Conservation (phyloP, 177 flowering plant species). For the Tripterygium wilfordii region DNA sequence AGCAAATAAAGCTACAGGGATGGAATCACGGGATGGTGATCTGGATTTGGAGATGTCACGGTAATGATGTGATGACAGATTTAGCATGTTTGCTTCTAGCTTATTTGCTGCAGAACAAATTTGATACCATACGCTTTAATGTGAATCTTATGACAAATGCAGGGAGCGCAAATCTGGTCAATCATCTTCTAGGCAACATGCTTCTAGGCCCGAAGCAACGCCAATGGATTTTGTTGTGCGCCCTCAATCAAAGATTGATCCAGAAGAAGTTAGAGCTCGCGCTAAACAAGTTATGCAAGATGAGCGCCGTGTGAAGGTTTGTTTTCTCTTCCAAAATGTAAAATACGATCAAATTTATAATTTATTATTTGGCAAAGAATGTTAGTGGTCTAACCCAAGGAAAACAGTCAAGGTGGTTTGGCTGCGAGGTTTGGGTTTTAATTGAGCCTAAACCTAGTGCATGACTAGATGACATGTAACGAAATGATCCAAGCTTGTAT, state of each 20-base stretch:
- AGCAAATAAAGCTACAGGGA: constrained; percentile 39
- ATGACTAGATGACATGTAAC: too few relatives aligned
- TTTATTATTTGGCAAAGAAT: too few relatives aligned
- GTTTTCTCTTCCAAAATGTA: constrained; percentile 4
- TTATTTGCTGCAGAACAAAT: too few relatives aligned
- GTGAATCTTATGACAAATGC: constrained; percentile 8
- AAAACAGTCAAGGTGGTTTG: too few relatives aligned
- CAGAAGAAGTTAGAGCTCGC: constrained; percentile 81
- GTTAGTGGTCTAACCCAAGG: too few relatives aligned
- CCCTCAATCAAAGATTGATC: constrained; percentile 96
- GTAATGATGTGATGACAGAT: constrained; percentile 35
- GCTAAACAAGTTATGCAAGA: constrained; percentile 74
- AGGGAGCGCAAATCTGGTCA: constrained; percentile 74
- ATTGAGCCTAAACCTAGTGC: too few relatives aligned
- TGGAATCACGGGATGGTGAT: constrained; percentile 83
- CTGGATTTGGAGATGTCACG: constrained; percentile 69
- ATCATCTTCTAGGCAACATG: constrained; percentile 59
- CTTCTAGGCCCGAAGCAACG: constrained; percentile 89
- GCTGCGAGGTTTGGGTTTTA: too few relatives aligned
- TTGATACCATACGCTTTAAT: too few relatives aligned
- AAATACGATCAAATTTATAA: too few relatives aligned
- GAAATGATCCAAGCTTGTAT: too few relatives aligned
- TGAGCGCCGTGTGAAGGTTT: constrained; percentile 81
- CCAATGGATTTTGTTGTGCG: constrained; percentile 89
- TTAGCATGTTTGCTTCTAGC: neutral